phyloP scores from a whole-genome alignment of 768 basidiomycete species.

The Kwoniella mangroviensis region DNA sequence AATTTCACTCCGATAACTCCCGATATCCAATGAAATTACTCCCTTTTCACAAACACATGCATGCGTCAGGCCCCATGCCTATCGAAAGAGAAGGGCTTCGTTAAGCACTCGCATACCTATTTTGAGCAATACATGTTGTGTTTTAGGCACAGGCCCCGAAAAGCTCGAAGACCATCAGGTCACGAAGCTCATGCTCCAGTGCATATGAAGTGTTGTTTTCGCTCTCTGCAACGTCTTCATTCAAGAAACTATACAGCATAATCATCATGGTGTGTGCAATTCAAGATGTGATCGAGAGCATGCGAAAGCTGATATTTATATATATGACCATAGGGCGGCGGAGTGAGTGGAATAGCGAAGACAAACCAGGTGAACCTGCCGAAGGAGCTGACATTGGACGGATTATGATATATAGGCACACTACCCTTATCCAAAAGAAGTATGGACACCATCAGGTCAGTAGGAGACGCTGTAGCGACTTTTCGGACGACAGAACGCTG shows the following conservation, averaged over 20 bases:
- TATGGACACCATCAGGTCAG: slow-evolving; percentile 89
- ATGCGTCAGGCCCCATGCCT: slow-evolving; percentile 1
- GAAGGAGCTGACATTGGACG: not conserved
- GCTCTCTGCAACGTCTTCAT: not conserved
- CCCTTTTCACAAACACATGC: slow-evolving; percentile 2
- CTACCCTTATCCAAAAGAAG: slow-evolving; percentile 92
- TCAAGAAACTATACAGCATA: not conserved
- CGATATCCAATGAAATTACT: slow-evolving; percentile 26
- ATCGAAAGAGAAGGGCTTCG: not conserved
- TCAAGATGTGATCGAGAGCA: not conserved
- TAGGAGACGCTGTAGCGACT: slow-evolving; percentile 15
- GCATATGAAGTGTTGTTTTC: not conserved
- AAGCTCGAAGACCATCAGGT: not conserved
- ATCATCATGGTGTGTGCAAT: slow-evolving; percentile 24
- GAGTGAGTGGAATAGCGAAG: slow-evolving; percentile 22
- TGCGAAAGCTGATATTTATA: not conserved
- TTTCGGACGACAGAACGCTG: not conserved
- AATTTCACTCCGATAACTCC: slow-evolving; percentile 22
- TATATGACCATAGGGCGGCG: slow-evolving; percentile 26
- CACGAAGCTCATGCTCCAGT: not conserved
- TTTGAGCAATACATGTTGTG: not conserved
- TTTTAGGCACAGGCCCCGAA: not conserved
- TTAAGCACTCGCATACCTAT: not conserved
- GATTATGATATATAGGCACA: slow-evolving; percentile 57
- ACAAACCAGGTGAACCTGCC: not conserved